Evolutionary conservation across 2,329 filamentous ascomycete species (phyloP), one percentile per base, ranked within the genome.

Genomic region (Podosphaera leucotricha): DNA sequence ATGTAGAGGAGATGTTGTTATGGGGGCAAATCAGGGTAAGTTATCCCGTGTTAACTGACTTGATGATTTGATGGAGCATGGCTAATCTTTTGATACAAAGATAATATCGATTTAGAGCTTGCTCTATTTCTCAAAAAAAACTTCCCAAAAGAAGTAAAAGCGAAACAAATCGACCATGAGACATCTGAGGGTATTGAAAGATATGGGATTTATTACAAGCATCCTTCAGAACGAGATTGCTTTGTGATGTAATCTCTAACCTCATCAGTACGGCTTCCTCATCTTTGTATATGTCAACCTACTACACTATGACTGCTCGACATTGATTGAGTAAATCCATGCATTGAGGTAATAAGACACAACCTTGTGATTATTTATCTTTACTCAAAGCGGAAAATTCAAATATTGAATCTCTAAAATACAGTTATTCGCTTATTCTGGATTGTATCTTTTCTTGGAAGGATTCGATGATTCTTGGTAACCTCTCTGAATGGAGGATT

Each of bases 141-240:
- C 59, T 92, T 92, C 50, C 76, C 79, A 1, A 70, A 69, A 44
- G 77, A 81, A 55, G 68, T 73, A 33, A 77, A 72, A 49, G 68
- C 74, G 53, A 81, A 81, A 55, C 67, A 78, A 48, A 65, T 64
- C 51, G 72, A 77, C 45, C 86, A 87, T 54, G 80, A 90, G 56
- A 67, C 72, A 16, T 80, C 82, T 56, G 72, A 77, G n/a, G 76
- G 78, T 3, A 67, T 76, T 43, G 80, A 85, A 57, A 66, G 76
- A 49, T 83, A 78, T 53, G 80, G 80, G 1, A 71, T 75, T 43
- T 62, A 66, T 40, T 80, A 81, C 57, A 70, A 66, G 45, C 55
- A 58, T 41, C 55, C 54, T n/a, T 52, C 66, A 18, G 59, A 68
- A 48, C 62, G 65, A 33, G 66, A 68, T 48, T 82, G 77, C 54